A percentile compares a stretch with the other conserved stretches of the same genome.
phyloP scores from a whole-genome alignment of 202 grass and related monocot species.

The Schoenoplectus triqueter region DNA sequence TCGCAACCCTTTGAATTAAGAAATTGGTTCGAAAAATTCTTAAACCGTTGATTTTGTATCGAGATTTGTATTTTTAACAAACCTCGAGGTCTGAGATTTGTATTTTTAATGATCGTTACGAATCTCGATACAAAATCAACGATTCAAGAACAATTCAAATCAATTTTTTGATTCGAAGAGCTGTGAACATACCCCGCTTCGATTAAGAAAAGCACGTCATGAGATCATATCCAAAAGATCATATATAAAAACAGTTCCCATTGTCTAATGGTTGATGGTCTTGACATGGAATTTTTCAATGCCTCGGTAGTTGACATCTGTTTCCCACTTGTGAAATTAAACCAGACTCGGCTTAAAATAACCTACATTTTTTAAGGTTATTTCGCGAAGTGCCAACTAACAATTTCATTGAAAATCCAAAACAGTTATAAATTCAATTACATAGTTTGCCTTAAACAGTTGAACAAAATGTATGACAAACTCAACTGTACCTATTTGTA shows the following conservation, averaged over 20 bases:
- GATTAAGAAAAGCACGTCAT: too few relatives aligned
- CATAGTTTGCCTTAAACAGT: background rate
- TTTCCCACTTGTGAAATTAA: constrained; percentile 5
- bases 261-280: background rate
- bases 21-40: too few relatives aligned
- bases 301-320: background rate
- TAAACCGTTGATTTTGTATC: too few relatives aligned
- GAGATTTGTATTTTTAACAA: too few relatives aligned
- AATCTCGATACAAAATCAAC: too few relatives aligned
- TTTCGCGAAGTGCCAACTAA: background rate
- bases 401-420: background rate
- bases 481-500: background rate
- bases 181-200: too few relatives aligned
- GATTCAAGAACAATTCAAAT: too few relatives aligned
- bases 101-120: too few relatives aligned
- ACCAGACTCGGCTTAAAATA: background rate
- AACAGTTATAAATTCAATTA: background rate
- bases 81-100: too few relatives aligned
- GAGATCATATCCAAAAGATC: background rate
- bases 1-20: too few relatives aligned
- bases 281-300: background rate
- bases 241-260: background rate
- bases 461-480: background rate
- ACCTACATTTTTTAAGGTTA: background rate
- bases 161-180: too few relatives aligned